Conservation (phyloP, 257 asterid genomes). For the Haberlea rhodopensis region DNA sequence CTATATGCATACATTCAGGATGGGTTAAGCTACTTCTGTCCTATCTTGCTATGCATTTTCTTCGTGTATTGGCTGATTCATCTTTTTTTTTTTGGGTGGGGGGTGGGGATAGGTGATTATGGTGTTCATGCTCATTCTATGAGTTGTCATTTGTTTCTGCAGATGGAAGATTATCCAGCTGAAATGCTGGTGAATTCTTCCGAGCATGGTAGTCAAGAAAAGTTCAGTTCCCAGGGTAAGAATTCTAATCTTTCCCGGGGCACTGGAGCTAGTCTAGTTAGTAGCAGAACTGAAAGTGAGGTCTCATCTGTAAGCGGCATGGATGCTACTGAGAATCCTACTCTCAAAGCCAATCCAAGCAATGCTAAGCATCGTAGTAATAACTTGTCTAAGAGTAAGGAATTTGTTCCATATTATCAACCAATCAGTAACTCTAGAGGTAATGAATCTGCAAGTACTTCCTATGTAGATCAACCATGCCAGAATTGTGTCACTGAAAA, state of each 20-base stretch:
- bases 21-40: slow-evolving; percentile 17
- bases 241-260: slow-evolving; percentile 33
- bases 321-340: slow-evolving; percentile 33
- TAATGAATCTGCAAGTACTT: slow-evolving; percentile 54
- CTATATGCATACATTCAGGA: slow-evolving; percentile 14
- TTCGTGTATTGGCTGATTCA: slow-evolving; percentile 18
- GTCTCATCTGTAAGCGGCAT: slow-evolving; percentile 41
- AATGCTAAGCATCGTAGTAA: slow-evolving; percentile 38
- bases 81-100: no score
- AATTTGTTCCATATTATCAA: slow-evolving; percentile 42
- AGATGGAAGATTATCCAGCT: slow-evolving; percentile 82
- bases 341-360: slow-evolving; percentile 34
- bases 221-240: slow-evolving; percentile 41
- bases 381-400: slow-evolving; percentile 50
- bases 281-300: slow-evolving; percentile 37
- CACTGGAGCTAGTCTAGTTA: slow-evolving; percentile 34
- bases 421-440: slow-evolving; percentile 28
- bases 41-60: background rate
- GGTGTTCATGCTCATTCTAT: slow-evolving; percentile 30
- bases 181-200: slow-evolving; percentile 54
- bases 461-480: slow-evolving; percentile 41
- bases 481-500: slow-evolving; percentile 31
- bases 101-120: slow-evolving; percentile 14
- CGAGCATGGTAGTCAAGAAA: slow-evolving; percentile 37
- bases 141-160: slow-evolving; percentile 29